Evolutionary conservation across 2,329 filamentous ascomycete species (phyloP), one percentile per base, ranked within the genome.

Genomic region (Arthrobotrys entomopaga): DNA sequence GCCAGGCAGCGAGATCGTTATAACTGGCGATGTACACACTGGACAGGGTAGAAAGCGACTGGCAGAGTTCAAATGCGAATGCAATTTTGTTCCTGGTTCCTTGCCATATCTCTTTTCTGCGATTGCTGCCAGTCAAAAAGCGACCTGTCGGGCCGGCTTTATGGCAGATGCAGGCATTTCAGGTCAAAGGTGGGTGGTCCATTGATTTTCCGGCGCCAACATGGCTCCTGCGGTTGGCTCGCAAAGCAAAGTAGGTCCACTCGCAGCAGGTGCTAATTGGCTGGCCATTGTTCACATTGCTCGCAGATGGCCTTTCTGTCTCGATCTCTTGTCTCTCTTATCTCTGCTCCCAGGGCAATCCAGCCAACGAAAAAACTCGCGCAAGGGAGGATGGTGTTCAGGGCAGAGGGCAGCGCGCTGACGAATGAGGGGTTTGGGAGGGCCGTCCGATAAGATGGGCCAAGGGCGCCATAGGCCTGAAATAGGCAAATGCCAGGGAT

Each of bases 151-250:
- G 29, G 10, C 29, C 29, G 29, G 29, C 29, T 34, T 29, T 24
- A 43, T 42, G 57, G 43, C 29, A 42, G 15, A 59, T 22, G 56
- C 38, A 61, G 42, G 53, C 42, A 70, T n/a, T 42, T 57, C 57
- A 71, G 54, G 48, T 15, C 42, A 29, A 49, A 22, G 26, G 48
- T 42, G 40, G 40, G 52, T 61, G 63, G 58, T 22, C 56, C 60
- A 66, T 66, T 66, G 60, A 34, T 57, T 73, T 50, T 67, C 63
- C 50, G 70, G 70, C 70, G 70, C 70, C 70, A 74, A 74, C 70
- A 67, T 34, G 52, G 22, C 53, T 26, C 5, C 63, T 74, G n/a
- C 70, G 70, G 70, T 74, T 74, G 70, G 70, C 46, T 65, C 63
- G 43, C 63, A 74, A 48, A 65, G 43, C 15, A 63, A 57, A 24